Percentiles rank a stretch among this genome's conserved stretches.
Conservation (phyloP, 2,329 filamentous ascomycete species). For the Verticillium dahliae region DNA sequence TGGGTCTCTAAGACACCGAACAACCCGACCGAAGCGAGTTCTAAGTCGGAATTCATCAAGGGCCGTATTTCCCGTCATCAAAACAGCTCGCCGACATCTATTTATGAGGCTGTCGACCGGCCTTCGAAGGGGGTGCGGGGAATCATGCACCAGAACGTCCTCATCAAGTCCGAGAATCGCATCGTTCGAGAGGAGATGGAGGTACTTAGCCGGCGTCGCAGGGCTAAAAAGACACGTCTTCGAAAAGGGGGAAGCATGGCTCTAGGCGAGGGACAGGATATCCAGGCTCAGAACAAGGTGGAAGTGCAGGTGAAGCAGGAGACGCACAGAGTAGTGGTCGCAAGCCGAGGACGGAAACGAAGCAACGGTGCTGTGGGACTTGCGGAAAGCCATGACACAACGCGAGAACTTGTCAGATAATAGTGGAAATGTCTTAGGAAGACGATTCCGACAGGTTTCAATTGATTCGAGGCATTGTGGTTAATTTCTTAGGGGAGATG, state of each 20-base stretch:
- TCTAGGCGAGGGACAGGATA: background rate
- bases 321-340: no score
- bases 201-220: background rate
- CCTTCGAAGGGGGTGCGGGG: constrained; percentile 2
- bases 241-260: background rate
- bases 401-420: no score
- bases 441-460: no score
- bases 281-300: background rate
- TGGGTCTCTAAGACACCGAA: background rate
- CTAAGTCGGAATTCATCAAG: constrained; percentile 30
- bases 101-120: constrained; percentile 2
- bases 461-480: no score
- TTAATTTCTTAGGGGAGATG: no score
- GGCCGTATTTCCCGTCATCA: constrained; percentile 1
- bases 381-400: no score
- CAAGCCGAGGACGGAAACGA: no score
- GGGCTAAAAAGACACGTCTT: background rate
- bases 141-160: constrained; percentile 14
- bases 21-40: background rate
- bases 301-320: no score
- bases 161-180: background rate
- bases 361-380: no score
- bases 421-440: no score
- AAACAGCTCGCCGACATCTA: constrained; percentile 4
- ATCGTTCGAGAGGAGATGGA: background rate